These are phyloP conservation scores for Aquilaria yunnanensis DNA, from an alignment of 345 rosid genomes.

Conservation along the genomic window DNA sequence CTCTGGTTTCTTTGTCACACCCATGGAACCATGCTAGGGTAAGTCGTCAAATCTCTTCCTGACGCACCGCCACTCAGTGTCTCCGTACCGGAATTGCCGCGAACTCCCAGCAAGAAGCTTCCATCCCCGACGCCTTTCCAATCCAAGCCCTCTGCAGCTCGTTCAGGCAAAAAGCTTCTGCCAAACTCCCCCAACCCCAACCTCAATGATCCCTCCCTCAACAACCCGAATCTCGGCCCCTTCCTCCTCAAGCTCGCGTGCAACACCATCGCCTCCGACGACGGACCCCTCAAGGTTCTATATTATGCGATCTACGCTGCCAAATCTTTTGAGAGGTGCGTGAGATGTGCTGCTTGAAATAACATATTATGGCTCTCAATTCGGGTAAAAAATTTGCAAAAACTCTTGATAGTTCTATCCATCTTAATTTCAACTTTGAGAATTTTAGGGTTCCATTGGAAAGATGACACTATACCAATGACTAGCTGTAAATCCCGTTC, in stretches of 20 bases:
- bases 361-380: no score
- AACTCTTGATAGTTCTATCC: no score
- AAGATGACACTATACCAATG: no score
- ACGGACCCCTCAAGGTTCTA: conserved; percentile 80
- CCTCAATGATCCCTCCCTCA: conserved; percentile 66
- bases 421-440: no score
- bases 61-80: conserved; percentile 62
- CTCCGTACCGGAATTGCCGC: conserved; percentile 39
- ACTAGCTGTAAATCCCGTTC: no score
- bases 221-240: conserved; percentile 98
- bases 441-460: no score
- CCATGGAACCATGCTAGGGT: conserved; percentile 60
- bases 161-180: conserved; percentile 62
- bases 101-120: conserved; percentile 42
- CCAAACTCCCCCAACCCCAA: conserved; percentile 59
- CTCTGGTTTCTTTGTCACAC: no score
- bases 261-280: conserved; percentile 89
- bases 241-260: conserved; percentile 94
- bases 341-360: no score
- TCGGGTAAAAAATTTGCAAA: no score
- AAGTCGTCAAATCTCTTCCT: conserved; percentile 77
- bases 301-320: conserved; percentile 53
- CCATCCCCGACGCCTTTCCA: conserved; percentile 81
- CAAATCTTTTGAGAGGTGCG: no score
- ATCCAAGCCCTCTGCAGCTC: conserved; percentile 74